Percentiles rank a stretch among this genome's conserved stretches.
Evolutionary conservation across 2,329 filamentous ascomycete species (phyloP).

Genomic region (Alternaria gansuensis): DNA sequence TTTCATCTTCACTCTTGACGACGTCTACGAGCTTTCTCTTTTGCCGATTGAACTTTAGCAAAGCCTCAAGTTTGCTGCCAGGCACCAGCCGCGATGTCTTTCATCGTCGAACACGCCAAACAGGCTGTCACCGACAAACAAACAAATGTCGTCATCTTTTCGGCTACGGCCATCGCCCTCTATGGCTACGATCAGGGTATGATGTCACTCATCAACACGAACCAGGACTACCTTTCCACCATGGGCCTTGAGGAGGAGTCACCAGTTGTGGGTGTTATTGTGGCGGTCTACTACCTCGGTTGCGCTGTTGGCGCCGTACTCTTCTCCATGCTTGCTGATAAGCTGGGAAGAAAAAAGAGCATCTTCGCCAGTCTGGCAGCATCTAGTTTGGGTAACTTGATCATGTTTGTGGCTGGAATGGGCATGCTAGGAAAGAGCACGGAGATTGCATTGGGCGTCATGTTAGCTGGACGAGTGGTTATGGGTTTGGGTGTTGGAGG

Average conservation of each 20-base stretch:
- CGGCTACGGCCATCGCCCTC: constrained; percentile 63
- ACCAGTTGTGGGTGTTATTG: constrained; percentile 66
- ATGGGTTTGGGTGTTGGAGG: constrained; percentile 69
- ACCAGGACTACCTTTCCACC: constrained; percentile 63
- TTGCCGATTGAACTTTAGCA: neutral
- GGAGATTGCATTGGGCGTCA: constrained; percentile 56
- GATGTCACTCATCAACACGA: constrained; percentile 65
- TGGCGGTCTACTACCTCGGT: constrained; percentile 70
- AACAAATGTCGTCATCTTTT: constrained; percentile 63
- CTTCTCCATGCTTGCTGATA: constrained; percentile 65
- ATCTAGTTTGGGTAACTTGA: constrained; percentile 64
- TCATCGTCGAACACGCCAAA: constrained; percentile 11
- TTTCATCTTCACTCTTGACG: neutral
- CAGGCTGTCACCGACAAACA: constrained; percentile 51
- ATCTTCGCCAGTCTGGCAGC: constrained; percentile 65
- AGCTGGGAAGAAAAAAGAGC: constrained; percentile 62
- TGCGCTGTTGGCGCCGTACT: constrained; percentile 66
- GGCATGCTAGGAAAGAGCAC: constrained; percentile 46
- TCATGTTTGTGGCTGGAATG: constrained; percentile 68
- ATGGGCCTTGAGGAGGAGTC: constrained; percentile 64
- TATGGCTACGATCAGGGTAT: constrained; percentile 63
- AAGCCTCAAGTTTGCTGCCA: neutral
- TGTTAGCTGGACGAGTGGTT: constrained; percentile 61
- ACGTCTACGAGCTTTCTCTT: neutral
- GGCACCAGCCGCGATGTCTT: constrained; percentile 16